Evolutionary conservation across 495 filamentous ascomycete species (phyloP).

Genomic region (Cenococcum geophilum): DNA sequence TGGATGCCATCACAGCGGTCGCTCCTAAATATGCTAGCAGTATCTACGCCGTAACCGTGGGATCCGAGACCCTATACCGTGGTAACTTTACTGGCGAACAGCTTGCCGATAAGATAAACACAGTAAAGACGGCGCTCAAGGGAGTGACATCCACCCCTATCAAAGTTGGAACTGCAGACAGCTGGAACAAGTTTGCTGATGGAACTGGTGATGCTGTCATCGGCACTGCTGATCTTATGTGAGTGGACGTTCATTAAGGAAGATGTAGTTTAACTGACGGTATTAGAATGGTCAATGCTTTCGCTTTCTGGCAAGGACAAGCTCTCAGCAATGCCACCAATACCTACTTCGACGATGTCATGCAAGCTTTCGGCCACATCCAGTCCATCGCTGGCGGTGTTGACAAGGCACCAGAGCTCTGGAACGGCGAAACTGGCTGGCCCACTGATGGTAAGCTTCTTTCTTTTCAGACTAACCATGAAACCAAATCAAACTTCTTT

Average conservation of each 20-base stretch:
- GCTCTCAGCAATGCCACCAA: conserved; percentile 55
- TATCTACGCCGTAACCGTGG: conserved; percentile 71
- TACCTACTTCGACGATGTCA: conserved; percentile 70
- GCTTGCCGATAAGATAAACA: conserved; percentile 58
- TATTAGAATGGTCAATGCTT: conserved; percentile 60
- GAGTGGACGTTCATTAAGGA: conserved; percentile 26
- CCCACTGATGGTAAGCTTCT: conserved; percentile 46
- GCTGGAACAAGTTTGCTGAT: conserved; percentile 75
- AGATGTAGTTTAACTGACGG: not conserved
- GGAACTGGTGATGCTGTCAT: conserved; percentile 66
- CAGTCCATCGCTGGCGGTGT: conserved; percentile 52
- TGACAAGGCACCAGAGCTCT: conserved; percentile 49
- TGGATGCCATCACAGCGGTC: conserved; percentile 50
- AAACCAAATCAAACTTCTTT: conserved; percentile 6
- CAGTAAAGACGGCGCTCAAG: conserved; percentile 47
- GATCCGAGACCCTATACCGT: conserved; percentile 72
- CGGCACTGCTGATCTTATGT: conserved; percentile 58
- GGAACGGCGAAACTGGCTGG: conserved; percentile 75
- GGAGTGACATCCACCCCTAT: conserved; percentile 31
- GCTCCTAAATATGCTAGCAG: conserved; percentile 48
- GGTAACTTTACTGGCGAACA: conserved; percentile 59
- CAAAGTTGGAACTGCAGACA: conserved; percentile 71
- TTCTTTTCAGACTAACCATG: not conserved
- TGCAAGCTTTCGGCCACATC: conserved; percentile 63
- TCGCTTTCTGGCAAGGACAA: conserved; percentile 76